These are phyloP conservation scores for Coemansia sp. DNA, from an alignment of 192 early-diverging fungal genomes.

Conservation along the genomic window DNA sequence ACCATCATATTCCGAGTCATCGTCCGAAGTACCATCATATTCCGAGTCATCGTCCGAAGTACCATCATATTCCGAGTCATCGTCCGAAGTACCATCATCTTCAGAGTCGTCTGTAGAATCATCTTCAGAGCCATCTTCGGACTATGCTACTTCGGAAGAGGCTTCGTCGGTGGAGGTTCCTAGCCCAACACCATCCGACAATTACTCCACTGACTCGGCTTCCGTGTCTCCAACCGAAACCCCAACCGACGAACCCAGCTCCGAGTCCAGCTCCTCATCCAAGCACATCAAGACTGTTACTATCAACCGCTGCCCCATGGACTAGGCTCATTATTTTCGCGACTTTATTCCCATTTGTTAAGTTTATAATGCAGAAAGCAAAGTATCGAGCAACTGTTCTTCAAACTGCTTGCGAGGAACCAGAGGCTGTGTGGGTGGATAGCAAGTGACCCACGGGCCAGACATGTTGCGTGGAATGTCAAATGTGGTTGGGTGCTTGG, in stretches of 20 bases:
- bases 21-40: no score
- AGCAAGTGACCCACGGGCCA: conserved; percentile 40
- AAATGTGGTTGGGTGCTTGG: conserved; percentile 41
- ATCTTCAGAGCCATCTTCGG: neutral
- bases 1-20: no score
- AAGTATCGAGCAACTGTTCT: conserved; percentile 19
- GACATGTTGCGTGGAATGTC: conserved; percentile 10
- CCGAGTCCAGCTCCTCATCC: neutral
- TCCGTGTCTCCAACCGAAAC: neutral
- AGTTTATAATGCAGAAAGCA: conserved; percentile 22
- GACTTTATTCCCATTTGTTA: neutral
- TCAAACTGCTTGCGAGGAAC: conserved; percentile 25
- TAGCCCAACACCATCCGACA: neutral
- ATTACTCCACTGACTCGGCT: neutral
- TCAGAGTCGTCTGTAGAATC: no score
- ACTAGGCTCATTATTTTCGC: neutral
- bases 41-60: no score
- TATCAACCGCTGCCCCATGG: conserved; percentile 13
- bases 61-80: no score
- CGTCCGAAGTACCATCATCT: no score
- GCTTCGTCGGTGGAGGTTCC: neutral
- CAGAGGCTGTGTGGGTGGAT: conserved; percentile 17
- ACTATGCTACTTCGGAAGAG: neutral
- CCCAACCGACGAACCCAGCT: neutral
- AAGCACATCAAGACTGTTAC: neutral